Base-by-base conservation (phyloP, 2,329 filamentous ascomycete species). In the Zopfia rhizophila region DNA sequence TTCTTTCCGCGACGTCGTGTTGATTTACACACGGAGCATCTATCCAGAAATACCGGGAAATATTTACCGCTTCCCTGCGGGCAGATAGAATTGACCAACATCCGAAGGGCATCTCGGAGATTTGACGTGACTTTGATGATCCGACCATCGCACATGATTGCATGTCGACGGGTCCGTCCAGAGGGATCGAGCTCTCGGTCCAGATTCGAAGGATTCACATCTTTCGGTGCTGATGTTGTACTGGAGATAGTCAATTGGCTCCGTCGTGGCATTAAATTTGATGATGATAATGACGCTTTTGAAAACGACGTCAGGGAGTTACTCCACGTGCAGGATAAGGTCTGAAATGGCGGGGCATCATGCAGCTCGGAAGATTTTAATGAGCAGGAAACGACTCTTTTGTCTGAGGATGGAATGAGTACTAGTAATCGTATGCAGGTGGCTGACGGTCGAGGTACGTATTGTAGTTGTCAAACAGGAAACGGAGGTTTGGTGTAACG, bases 1-100 rank as follows among this genome's bases (percentile, higher is more conserved):
- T 66, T 19, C 61, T 32, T 37, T 68, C 65, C 8, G 45, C 16
- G 7, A 58, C 48, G 32, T 64, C 55, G 12, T 45, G 24, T 41
- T 69, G 63, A 33, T 69, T 37, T 37, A 69, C 53, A 45, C 63
- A 68, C n/a, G 67, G 36, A 14, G 60, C 55, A 47, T 68, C 66
- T 17, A 67, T 56, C 65, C 63, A 68, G 32, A 65, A 56, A 29
- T 63, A 61, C 7, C 17, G 18, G 19, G 58, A 42, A 6, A 19
- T 51, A 10, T 31, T 37, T 0, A 38, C 24, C 33, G 47, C 36
- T 4, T 44, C 14, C 24, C 31, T 43, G 37, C 24, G 53, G 38
- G 11, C 35, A 36, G 13, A 46, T 33, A 5, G 51, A 23, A 17
- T 42, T 51, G 7, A 36, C 36, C 19, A 66, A 56, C 60, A 64